Base-by-base conservation (phyloP, 2,329 filamentous ascomycete genomes). In the Alternaria brassicicola region DNA sequence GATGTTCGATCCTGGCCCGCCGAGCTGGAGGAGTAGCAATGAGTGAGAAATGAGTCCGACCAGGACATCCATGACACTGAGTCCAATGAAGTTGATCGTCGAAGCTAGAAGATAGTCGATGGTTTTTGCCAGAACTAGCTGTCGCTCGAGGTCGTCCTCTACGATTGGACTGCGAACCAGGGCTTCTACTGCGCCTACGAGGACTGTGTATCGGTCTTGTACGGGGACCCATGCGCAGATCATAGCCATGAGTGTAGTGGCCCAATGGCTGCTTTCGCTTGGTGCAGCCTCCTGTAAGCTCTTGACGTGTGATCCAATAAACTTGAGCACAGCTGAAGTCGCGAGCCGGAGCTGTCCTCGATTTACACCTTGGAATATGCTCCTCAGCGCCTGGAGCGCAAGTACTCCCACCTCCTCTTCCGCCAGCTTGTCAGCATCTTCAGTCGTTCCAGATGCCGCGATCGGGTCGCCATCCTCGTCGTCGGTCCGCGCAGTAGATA, bases 1-100 rank as follows among this genome's bases (percentile, higher is more conserved):
- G 38, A 77, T 77, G 13, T 74, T 70, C 9, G 76, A 73, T 33
- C 78, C 74, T n/a, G 77, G 72, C 0, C 80, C 79, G 12, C 80
- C 79, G 26, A 92, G 83, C 69, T 92, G 90, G 13, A 97, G 83
- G 8, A 96, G 81, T 68, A 88, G 85, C 66, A 92, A 86, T 73
- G 94, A 90, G 72, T 96, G 92, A 64, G 92, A 89, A 63, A 97
- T 86, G 13, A 99, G 83, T 2, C 92, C 90, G 13, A 96, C 83
- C 26, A 98, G 82, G 17, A 98, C 89, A 75, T 99, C 95, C 88
- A 98, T 98, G 51, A 98, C 90, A 74, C 93, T 97, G 43, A 99
- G 82, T 1, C 95, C 95, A 61, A 99, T 97, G 72, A 98, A 84
- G 77, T 97, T 98, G 72, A 96, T 88, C 39, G 94, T 88, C 0